phyloP scores from a whole-genome alignment of 2,329 filamentous ascomycete genomes.

The Sarocladium strictum region DNA sequence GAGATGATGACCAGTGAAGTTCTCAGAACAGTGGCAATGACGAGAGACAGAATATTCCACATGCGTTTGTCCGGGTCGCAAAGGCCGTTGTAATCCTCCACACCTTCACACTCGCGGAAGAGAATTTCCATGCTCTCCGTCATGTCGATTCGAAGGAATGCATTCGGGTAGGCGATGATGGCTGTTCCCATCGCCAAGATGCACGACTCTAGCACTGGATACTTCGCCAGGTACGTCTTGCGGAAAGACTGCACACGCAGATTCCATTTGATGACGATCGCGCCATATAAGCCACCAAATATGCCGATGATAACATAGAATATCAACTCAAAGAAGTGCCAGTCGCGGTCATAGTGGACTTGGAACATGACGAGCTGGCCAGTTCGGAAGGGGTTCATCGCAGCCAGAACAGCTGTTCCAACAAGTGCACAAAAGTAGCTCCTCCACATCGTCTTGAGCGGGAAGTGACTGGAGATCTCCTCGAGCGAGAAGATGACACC shows the following conservation, averaged over 20 bases:
- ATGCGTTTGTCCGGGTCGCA: conserved; percentile 75
- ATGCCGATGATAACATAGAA: conserved; percentile 90
- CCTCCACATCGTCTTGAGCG: conserved; percentile 94
- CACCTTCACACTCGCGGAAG: conserved; percentile 87
- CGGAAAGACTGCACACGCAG: conserved; percentile 84
- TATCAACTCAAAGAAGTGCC: conserved; percentile 95
- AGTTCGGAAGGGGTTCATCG: conserved; percentile 96
- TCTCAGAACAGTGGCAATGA: conserved; percentile 73
- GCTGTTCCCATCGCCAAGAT: conserved; percentile 78
- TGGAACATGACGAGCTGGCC: conserved; percentile 99
- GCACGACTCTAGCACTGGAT: conserved; percentile 81
- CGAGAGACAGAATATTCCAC: conserved; percentile 71
- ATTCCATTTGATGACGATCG: conserved; percentile 98
- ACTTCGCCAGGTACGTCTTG: conserved; percentile 82
- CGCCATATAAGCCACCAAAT: conserved; percentile 92
- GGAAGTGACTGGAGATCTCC: conserved; percentile 96
- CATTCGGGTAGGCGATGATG: conserved; percentile 93
- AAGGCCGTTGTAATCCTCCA: conserved; percentile 80
- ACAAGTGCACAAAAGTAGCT: conserved; percentile 98
- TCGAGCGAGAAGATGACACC: conserved; percentile 95
- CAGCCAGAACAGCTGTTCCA: conserved; percentile 83
- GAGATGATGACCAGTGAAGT: conserved; percentile 87
- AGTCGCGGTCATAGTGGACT: conserved; percentile 88
- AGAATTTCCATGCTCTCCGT: conserved; percentile 99
- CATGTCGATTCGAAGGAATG: conserved; percentile 95